Conservation (phyloP, 169 alveolate species). For the Cyclospora cayetanensis region DNA sequence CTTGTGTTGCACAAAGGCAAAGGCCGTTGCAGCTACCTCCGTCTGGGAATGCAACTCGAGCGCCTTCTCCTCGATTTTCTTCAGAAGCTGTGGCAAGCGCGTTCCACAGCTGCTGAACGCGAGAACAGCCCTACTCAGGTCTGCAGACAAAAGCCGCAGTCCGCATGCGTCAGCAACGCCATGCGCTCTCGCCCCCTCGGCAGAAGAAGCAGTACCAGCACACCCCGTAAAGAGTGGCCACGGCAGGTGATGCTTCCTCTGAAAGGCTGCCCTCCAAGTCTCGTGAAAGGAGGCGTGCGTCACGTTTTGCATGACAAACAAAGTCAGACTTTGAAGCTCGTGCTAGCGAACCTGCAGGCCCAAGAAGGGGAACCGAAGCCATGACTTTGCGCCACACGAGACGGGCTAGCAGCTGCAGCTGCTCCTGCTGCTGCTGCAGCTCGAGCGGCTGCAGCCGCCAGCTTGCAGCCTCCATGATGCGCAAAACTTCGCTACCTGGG, state of each 20-base stretch:
- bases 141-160: neutral
- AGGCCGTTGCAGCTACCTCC: too few relatives aligned
- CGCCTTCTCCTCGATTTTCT: neutral
- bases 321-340: too few relatives aligned
- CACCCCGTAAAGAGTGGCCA: too few relatives aligned
- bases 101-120: constrained; percentile 1
- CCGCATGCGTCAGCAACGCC: too few relatives aligned
- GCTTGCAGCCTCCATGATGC: constrained; percentile 15
- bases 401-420: constrained; percentile 39
- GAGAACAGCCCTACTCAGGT: neutral
- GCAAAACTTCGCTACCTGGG: constrained; percentile 18
- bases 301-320: too few relatives aligned
- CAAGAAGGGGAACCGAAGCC: neutral
- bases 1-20: too few relatives aligned
- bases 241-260: too few relatives aligned
- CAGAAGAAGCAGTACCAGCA: too few relatives aligned
- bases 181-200: too few relatives aligned
- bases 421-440: constrained; percentile 43
- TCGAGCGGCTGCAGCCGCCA: neutral
- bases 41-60: neutral
- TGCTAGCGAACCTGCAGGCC: constrained; percentile 6
- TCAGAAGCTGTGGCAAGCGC: neutral
- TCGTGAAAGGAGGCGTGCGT: too few relatives aligned
- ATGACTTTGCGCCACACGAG: constrained; percentile 8
- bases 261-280: too few relatives aligned